Percentiles rank a stretch among this genome's conserved stretches.
Conservation (phyloP, 2,329 filamentous ascomycete species). For the Myriosclerotinia duriaeana region DNA sequence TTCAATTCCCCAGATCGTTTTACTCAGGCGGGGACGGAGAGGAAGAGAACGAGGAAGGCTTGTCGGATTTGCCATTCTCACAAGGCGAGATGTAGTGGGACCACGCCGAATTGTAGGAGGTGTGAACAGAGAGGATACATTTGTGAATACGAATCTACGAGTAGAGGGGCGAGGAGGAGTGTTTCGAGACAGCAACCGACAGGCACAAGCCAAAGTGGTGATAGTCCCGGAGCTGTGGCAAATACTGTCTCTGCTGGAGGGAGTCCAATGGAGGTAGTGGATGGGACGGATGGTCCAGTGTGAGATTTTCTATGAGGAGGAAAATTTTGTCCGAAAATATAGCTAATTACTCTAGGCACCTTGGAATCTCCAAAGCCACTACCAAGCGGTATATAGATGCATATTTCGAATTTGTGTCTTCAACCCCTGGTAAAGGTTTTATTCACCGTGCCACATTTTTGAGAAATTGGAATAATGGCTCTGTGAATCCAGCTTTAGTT, state of each 20-base stretch:
- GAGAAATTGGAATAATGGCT: conserved; percentile 22
- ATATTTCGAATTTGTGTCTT: conserved; percentile 24
- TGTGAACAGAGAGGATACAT: conserved; percentile 22
- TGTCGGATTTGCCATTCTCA: conserved; percentile 23
- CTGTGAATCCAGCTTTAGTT: conserved; percentile 14
- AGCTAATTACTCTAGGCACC: conserved; percentile 11
- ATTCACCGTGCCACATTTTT: conserved; percentile 23
- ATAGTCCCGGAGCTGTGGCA: neutral
- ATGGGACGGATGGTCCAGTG: conserved; percentile 10
- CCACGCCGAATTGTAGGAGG: conserved; percentile 19
- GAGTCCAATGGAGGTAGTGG: conserved; percentile 17
- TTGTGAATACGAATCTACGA: conserved; percentile 22
- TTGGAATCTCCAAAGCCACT: conserved; percentile 16
- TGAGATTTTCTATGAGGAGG: neutral
- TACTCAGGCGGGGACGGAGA: conserved; percentile 20
- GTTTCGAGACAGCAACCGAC: conserved; percentile 16
- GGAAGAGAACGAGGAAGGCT: conserved; percentile 20
- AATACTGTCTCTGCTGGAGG: conserved; percentile 15
- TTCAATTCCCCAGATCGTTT: conserved; percentile 23
- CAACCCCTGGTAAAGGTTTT: conserved; percentile 22
- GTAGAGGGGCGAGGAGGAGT: conserved; percentile 16
- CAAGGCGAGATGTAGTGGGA: conserved; percentile 21
- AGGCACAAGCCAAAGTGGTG: conserved; percentile 14
- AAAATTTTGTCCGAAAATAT: neutral
- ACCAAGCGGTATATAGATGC: conserved; percentile 23